Evolutionary conservation across 1,284 basidiomycete genomes (phyloP).

Genomic region (Fomitopsis pinicola): DNA sequence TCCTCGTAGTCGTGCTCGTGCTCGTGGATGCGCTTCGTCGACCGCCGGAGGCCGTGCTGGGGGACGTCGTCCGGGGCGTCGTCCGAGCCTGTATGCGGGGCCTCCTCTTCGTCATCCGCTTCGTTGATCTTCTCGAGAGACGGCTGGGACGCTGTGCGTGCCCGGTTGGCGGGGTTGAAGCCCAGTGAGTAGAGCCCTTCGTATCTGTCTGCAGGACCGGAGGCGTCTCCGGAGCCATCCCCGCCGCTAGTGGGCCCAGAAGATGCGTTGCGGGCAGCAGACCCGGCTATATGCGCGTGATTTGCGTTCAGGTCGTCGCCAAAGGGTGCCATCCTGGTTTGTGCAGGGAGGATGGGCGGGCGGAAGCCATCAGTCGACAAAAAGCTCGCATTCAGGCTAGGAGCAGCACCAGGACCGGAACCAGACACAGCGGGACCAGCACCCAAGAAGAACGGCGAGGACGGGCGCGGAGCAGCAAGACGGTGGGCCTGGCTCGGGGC

Average conservation of each 20-base stretch:
- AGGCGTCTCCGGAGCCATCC: neutral
- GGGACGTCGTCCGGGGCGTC: slow-evolving; percentile 1
- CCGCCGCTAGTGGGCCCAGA: neutral
- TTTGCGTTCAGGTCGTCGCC: slow-evolving; percentile 19
- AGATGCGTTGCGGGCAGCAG: neutral
- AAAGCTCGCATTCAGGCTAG: neutral
- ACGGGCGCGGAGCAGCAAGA: slow-evolving; percentile 11
- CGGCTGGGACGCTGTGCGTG: slow-evolving; percentile 16
- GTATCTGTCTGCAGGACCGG: neutral
- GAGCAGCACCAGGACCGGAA: neutral
- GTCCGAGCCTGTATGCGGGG: neutral
- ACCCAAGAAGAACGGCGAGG: slow-evolving; percentile 19
- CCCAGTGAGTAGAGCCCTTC: neutral
- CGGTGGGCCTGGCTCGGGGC: slow-evolving; percentile 13
- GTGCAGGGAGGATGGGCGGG: slow-evolving; percentile 10
- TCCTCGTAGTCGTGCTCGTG: slow-evolving; percentile 16
- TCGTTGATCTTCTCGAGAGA: slow-evolving; percentile 23
- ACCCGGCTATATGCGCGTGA: slow-evolving; percentile 26
- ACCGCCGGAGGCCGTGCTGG: slow-evolving; percentile 12
- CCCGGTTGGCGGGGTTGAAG: slow-evolving; percentile 1
- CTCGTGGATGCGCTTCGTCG: slow-evolving; percentile 14
- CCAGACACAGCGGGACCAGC: neutral
- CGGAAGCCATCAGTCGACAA: slow-evolving; percentile 16
- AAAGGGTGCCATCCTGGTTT: slow-evolving; percentile 11
- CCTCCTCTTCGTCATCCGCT: slow-evolving; percentile 15